These are phyloP conservation scores for Cryptococcus wingfieldii DNA, from an alignment of 1,284 basidiomycete species.

Conservation along the genomic window DNA sequence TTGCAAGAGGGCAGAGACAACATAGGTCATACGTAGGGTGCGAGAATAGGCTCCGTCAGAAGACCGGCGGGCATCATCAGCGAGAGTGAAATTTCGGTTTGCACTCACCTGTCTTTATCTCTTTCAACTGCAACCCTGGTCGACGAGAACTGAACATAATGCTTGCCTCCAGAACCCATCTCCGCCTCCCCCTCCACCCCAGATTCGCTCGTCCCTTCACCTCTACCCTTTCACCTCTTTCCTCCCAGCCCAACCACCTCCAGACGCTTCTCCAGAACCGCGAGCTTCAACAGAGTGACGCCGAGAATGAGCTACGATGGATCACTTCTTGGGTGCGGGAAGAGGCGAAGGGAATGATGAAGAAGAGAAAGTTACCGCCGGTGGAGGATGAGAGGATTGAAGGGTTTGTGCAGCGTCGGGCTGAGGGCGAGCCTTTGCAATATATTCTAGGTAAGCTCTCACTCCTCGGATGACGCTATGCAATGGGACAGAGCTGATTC, in stretches of 20 bases:
- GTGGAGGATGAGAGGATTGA: slow-evolving; percentile 17
- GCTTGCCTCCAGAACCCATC: no score
- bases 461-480: background rate
- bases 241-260: background rate
- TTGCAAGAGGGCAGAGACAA: no score
- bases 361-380: slow-evolving; percentile 6
- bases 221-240: background rate
- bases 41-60: no score
- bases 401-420: slow-evolving; percentile 45
- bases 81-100: no score
- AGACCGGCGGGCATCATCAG: no score
- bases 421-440: slow-evolving; percentile 74
- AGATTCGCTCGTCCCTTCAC: background rate
- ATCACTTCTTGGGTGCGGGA: slow-evolving; percentile 20
- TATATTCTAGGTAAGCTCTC: slow-evolving; percentile 71
- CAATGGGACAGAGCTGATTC: background rate
- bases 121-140: no score
- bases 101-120: no score
- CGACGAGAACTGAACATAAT: no score
- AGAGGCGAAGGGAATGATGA: background rate
- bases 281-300: slow-evolving; percentile 35
- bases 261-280: slow-evolving; percentile 24
- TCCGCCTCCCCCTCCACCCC: no score
- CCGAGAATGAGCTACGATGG: slow-evolving; percentile 42
- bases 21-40: no score